These are phyloP conservation scores for Aspergillus asperescens DNA, from an alignment of 495 filamentous ascomycete genomes.

Conservation along the genomic window DNA sequence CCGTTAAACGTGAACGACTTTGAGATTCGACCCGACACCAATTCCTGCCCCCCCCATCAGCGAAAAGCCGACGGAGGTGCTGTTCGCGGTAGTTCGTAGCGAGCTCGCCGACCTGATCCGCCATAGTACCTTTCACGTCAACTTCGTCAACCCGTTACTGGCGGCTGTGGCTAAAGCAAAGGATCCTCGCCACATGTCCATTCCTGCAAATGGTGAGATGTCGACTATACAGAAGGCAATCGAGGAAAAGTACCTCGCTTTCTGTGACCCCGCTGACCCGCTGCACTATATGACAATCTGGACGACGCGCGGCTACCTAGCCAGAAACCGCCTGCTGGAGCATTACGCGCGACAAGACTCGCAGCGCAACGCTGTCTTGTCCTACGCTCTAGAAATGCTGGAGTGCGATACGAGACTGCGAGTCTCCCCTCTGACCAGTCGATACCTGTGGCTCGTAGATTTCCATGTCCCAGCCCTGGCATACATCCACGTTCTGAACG, in stretches of 20 bases:
- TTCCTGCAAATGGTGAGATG: too few species aligned
- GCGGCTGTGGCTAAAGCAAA: constrained; percentile 51
- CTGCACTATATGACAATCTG: constrained; percentile 52
- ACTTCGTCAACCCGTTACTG: too few species aligned
- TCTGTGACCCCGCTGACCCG: constrained; percentile 44
- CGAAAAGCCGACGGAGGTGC: too few species aligned
- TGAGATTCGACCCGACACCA: constrained; percentile 50
- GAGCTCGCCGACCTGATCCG: too few species aligned
- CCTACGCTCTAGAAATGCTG: constrained; percentile 39
- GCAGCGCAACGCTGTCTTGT: constrained; percentile 32
- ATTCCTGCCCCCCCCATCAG: constrained; percentile 30
- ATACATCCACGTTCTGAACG: constrained; percentile 45
- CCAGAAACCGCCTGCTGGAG: constrained; percentile 44
- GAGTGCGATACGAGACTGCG: constrained; percentile 48
- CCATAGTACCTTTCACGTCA: too few species aligned
- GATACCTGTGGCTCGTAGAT: constrained; percentile 41
- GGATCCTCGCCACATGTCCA: too few species aligned
- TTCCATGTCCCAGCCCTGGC: constrained; percentile 50
- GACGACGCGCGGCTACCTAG: constrained; percentile 37
- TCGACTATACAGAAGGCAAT: too few species aligned
- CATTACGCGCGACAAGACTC: constrained; percentile 35
- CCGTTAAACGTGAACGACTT: constrained; percentile 55
- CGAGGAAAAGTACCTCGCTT: constrained; percentile 43
- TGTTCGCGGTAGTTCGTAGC: constrained; percentile 29
- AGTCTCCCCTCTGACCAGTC: constrained; percentile 41